Evolutionary conservation across 2,329 filamentous ascomycete genomes (phyloP).

Genomic region (Ophiosphaerella korrae): DNA sequence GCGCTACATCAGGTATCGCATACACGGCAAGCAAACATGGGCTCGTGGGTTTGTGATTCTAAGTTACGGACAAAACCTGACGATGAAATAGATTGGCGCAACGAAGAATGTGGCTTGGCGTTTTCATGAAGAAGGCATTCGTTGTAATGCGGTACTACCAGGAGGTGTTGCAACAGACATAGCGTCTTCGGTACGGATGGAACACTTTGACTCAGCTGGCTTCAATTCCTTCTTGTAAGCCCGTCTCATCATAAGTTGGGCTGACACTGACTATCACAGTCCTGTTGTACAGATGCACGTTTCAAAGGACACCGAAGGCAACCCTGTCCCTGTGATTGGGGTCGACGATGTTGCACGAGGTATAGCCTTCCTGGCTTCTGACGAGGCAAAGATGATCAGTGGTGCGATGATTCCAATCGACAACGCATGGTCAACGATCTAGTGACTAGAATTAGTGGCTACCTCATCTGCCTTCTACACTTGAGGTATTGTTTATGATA

Average conservation of each 20-base stretch:
- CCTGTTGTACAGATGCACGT: slow-evolving; percentile 30
- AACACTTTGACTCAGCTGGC: slow-evolving; percentile 25
- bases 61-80: background rate
- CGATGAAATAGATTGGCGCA: slow-evolving; percentile 44
- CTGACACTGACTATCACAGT: slow-evolving; percentile 12
- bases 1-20: slow-evolving; percentile 50
- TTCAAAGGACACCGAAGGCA: slow-evolving; percentile 28
- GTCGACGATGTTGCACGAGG: slow-evolving; percentile 30
- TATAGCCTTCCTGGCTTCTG: slow-evolving; percentile 32
- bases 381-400: slow-evolving; percentile 33
- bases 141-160: slow-evolving; percentile 54
- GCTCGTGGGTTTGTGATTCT: slow-evolving; percentile 38
- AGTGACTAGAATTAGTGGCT: background rate
- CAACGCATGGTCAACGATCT: slow-evolving; percentile 36
- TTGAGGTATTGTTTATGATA: too few relatives aligned
- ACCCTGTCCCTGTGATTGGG: slow-evolving; percentile 24
- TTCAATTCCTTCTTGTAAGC: slow-evolving; percentile 28
- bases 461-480: too few relatives aligned
- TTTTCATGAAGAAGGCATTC: slow-evolving; percentile 52
- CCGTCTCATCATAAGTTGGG: background rate
- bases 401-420: slow-evolving; percentile 35
- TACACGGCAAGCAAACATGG: slow-evolving; percentile 55
- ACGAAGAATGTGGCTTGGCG: slow-evolving; percentile 57
- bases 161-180: slow-evolving; percentile 34
- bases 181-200: slow-evolving; percentile 28